Conservation (phyloP, 139 green algal genomes). For the Micractinium conductrix region DNA sequence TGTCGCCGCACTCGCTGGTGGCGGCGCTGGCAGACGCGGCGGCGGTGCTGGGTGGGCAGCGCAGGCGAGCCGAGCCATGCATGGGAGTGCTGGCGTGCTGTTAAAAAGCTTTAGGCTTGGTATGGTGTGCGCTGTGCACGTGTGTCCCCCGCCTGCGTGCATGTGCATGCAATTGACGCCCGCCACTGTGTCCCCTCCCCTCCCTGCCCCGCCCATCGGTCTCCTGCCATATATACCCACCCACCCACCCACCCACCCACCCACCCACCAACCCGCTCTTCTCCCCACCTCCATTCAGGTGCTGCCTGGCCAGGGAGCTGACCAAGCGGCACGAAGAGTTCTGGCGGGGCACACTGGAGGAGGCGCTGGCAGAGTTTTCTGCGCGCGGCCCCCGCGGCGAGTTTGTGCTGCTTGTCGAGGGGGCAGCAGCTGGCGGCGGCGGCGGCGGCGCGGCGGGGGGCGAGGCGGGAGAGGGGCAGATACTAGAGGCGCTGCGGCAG, state of each 20-base stretch:
- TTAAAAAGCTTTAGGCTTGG: neutral
- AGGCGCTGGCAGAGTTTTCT: slow-evolving; percentile 22
- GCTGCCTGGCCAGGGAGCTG: slow-evolving; percentile 85
- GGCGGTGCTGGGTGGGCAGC: slow-evolving; percentile 61
- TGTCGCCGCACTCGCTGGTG: slow-evolving; percentile 77
- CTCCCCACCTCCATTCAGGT: slow-evolving; percentile 13
- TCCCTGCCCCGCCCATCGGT: neutral
- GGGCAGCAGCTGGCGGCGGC: neutral
- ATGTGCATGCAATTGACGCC: neutral
- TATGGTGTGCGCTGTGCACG: neutral
- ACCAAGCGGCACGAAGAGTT: slow-evolving; percentile 93
- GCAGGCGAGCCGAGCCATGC: slow-evolving; percentile 24
- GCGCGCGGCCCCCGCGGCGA: slow-evolving; percentile 54
- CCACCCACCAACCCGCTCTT: too few relatives aligned
- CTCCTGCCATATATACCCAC: neutral
- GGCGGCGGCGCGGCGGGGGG: too few relatives aligned
- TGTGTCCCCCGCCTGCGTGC: too few relatives aligned
- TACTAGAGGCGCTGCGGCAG: slow-evolving; percentile 28
- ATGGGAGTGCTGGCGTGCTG: neutral
- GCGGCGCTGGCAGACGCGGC: slow-evolving; percentile 54
- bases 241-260: neutral
- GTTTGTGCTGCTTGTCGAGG: slow-evolving; percentile 78
- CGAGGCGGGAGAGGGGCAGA: neutral
- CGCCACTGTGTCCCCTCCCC: neutral
- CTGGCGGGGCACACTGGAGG: slow-evolving; percentile 59